Evolutionary conservation across 495 filamentous ascomycete genomes (phyloP).

Genomic region (Hypoxylon fragiforme): DNA sequence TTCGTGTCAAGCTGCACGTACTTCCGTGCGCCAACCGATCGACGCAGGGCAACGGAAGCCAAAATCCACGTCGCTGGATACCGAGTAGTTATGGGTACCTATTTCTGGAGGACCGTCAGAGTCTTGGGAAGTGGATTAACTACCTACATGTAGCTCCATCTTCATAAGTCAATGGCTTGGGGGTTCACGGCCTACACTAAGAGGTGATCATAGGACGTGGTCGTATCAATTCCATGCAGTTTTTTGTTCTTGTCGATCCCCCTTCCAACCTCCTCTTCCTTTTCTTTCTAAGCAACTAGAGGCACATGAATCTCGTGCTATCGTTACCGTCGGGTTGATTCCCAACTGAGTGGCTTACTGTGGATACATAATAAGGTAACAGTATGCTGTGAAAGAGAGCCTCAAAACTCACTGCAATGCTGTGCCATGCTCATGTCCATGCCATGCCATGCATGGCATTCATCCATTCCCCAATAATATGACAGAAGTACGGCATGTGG

Average conservation of each 20-base stretch:
- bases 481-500: constrained; percentile 15
- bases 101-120: too few species aligned
- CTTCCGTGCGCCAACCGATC: constrained; percentile 34
- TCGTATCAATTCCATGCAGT: constrained; percentile 39
- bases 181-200: too few species aligned
- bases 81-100: too few species aligned
- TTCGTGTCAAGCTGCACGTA: constrained; percentile 25
- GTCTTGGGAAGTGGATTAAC: constrained; percentile 19
- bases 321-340: constrained; percentile 39
- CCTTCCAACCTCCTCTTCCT: constrained; percentile 1
- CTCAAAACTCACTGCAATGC: constrained; percentile 40
- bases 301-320: constrained; percentile 40
- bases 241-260: constrained; percentile 17
- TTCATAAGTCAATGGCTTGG: constrained; percentile 10
- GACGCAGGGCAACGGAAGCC: constrained; percentile 31
- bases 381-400: constrained; percentile 39
- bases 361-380: constrained; percentile 38
- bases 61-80: constrained; percentile 38
- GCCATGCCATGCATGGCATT: constrained; percentile 40
- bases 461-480: constrained; percentile 20
- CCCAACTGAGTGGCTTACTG: constrained; percentile 33
- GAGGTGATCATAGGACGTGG: too few species aligned
- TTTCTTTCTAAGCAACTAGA: background rate
- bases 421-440: constrained; percentile 31
- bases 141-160: too few species aligned